Evolutionary conservation across 306 rosid species (phyloP).

Genomic region (Vicia faba): DNA sequence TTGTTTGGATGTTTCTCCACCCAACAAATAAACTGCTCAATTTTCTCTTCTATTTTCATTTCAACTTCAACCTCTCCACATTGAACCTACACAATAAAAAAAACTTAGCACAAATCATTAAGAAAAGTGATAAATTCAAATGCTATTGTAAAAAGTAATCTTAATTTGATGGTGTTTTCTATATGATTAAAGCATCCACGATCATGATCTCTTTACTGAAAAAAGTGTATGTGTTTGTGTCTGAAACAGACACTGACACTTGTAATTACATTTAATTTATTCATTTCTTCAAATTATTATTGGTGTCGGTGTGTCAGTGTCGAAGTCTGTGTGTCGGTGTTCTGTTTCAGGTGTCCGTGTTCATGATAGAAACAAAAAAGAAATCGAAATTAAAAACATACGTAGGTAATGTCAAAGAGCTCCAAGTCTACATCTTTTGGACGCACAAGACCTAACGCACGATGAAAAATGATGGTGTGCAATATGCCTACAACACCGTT

Average conservation of each 20-base stretch:
- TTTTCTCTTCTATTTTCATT: constrained; percentile 91
- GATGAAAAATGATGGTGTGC: constrained; percentile 89
- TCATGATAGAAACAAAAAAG: background rate
- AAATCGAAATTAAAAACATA: constrained; percentile 46
- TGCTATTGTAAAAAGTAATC: background rate
- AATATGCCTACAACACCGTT: constrained; percentile 70
- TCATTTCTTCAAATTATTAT: no score
- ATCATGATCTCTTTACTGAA: background rate
- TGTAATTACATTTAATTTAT: no score
- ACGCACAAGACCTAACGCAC: constrained; percentile 97
- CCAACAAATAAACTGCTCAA: constrained; percentile 91
- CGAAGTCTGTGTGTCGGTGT: no score
- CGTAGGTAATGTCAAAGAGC: constrained; percentile 90
- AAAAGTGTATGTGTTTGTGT: no score
- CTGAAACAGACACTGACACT: no score
- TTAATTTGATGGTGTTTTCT: background rate
- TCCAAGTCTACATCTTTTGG: constrained; percentile 91
- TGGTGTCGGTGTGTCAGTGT: no score
- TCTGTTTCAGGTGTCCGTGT: no score
- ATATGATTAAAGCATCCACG: background rate
- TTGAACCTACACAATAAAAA: constrained; percentile 64
- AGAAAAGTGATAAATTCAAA: background rate
- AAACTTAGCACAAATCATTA: background rate
- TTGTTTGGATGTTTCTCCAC: constrained; percentile 98
- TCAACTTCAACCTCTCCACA: constrained; percentile 91